phyloP scores from a whole-genome alignment of 2,329 filamentous ascomycete species.

The Taxawa tesnikishii region DNA sequence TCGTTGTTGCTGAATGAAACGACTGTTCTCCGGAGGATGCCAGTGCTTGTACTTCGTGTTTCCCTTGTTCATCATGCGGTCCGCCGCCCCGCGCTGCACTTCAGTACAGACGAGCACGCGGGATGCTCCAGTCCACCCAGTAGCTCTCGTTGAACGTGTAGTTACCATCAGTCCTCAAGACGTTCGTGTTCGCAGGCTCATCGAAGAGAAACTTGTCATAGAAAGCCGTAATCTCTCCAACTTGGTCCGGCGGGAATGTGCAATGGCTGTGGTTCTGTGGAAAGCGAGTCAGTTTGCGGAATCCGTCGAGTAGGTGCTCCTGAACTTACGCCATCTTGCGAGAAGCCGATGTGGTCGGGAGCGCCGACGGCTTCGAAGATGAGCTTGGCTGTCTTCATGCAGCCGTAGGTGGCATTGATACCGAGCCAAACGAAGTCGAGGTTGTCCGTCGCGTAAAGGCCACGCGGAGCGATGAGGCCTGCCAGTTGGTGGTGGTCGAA shows the following conservation, averaged over 20 bases:
- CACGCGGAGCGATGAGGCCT: slow-evolving; percentile 43
- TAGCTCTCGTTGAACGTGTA: slow-evolving; percentile 20
- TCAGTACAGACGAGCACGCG: slow-evolving; percentile 2
- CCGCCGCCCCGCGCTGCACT: too few relatives aligned
- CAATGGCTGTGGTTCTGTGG: slow-evolving; percentile 46
- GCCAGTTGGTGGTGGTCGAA: slow-evolving; percentile 48
- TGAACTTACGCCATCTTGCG: slow-evolving; percentile 40
- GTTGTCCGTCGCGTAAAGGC: slow-evolving; percentile 45
- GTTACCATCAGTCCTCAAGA: slow-evolving; percentile 15
- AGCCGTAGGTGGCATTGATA: slow-evolving; percentile 42
- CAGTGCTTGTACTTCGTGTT: too few relatives aligned
- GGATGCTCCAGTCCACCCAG: slow-evolving; percentile 5
- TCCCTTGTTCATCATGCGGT: too few relatives aligned
- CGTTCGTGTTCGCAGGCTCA: slow-evolving; percentile 16
- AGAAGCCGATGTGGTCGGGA: slow-evolving; percentile 45
- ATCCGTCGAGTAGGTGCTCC: too few relatives aligned
- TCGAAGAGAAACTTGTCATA: slow-evolving; percentile 43
- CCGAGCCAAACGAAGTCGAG: slow-evolving; percentile 47
- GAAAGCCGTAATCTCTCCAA: slow-evolving; percentile 39
- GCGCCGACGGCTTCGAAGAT: slow-evolving; percentile 44
- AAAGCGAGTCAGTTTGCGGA: too few relatives aligned
- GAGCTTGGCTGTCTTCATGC: slow-evolving; percentile 42
- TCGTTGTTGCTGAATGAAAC: too few relatives aligned
- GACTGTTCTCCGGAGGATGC: too few relatives aligned
- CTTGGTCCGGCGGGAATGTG: slow-evolving; percentile 41